Base-by-base conservation (phyloP, 2,329 filamentous ascomycete genomes). In the Phyllosticta capitalensis region DNA sequence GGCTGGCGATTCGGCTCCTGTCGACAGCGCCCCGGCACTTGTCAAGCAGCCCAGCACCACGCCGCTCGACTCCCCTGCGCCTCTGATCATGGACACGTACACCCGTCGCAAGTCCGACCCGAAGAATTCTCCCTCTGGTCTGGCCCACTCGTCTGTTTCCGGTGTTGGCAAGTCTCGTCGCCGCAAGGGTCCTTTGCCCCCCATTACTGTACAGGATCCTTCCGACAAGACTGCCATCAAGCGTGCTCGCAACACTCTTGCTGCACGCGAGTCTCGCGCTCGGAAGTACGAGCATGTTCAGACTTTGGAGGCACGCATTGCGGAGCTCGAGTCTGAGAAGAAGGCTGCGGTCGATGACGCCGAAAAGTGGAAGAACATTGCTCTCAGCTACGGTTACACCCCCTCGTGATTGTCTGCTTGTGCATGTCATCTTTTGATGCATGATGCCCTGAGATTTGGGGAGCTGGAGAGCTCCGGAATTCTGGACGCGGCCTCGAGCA, bases 191-290 rank as follows among this genome's bases (percentile, higher is more conserved):
- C 86, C 88, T 63, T 78, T 95, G 59, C 86, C 88, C 63, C 86
- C 87, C 6, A 92, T 96, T 71, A 77, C 87, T 62, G 83, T 91
- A 45, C 49, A 38, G 9, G 89, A 96, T 66, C 83, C 85, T 0
- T 76, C 67, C 50, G 92, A 96, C 68, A 83, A 82, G 9, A 72
- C 88, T n/a, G 90, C 90, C 20, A 83, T 92, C 80, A 96, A 96
- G 85, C 89, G 92, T 72, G 92, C 91, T 55, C 88, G 91, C 65
- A 97, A 96, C 74, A 95, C 91, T 9, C 83, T 95, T 72, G 92
- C 92, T 19, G 92, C 92, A 67, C 90, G 92, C 65, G 96, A 96
- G 77, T 96, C 91, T 61, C 87, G 92, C 56, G 87, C 90, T 69
- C 87, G 90, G 65, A 96, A 96, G 78, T 85, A 89, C 60, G 81